These are phyloP conservation scores for Stagonosporopsis rhizophila DNA, from an alignment of 2,329 filamentous ascomycete genomes.

Conservation along the genomic window DNA sequence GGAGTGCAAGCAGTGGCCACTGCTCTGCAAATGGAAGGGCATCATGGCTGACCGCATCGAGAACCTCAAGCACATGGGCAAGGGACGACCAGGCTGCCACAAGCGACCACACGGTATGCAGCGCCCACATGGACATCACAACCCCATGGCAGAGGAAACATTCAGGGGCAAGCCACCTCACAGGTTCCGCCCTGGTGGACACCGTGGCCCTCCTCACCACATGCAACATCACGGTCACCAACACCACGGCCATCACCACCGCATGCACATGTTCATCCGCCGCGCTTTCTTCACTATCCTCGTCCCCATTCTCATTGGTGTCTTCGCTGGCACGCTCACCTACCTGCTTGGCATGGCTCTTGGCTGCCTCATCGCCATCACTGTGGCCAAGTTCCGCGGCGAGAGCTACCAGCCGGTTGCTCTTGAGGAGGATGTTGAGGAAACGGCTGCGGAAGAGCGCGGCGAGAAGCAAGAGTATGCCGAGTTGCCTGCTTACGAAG, in stretches of 20 bases:
- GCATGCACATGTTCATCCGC: slow-evolving; percentile 45
- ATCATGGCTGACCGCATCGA: slow-evolving; percentile 47
- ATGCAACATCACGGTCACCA: slow-evolving; percentile 27
- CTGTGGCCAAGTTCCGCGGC: slow-evolving; percentile 64
- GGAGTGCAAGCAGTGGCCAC: slow-evolving; percentile 47
- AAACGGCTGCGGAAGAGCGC: slow-evolving; percentile 14
- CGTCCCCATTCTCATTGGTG: slow-evolving; percentile 72
- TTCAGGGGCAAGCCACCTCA: slow-evolving; percentile 45
- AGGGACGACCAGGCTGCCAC: slow-evolving; percentile 40
- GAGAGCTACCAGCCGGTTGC: slow-evolving; percentile 46
- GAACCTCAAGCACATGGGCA: slow-evolving; percentile 44
- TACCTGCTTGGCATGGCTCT: slow-evolving; percentile 72
- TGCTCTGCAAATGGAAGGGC: slow-evolving; percentile 53
- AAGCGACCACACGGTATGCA: slow-evolving; percentile 38
- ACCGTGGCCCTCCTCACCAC: slow-evolving; percentile 34
- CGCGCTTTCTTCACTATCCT: slow-evolving; percentile 69
- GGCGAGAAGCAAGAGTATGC: slow-evolving; percentile 45
- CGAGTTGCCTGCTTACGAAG: slow-evolving; percentile 47
- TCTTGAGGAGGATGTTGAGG: slow-evolving; percentile 38
- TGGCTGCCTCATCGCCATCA: slow-evolving; percentile 66
- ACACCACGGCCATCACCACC: slow-evolving; percentile 31
- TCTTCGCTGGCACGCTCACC: slow-evolving; percentile 71
- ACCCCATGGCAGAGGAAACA: slow-evolving; percentile 42
- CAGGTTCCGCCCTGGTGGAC: slow-evolving; percentile 38
- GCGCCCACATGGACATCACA: slow-evolving; percentile 32